These are phyloP conservation scores for Myxozyma vanderwaltii DNA, from an alignment of 805 yeast genomes.

Conservation along the genomic window DNA sequence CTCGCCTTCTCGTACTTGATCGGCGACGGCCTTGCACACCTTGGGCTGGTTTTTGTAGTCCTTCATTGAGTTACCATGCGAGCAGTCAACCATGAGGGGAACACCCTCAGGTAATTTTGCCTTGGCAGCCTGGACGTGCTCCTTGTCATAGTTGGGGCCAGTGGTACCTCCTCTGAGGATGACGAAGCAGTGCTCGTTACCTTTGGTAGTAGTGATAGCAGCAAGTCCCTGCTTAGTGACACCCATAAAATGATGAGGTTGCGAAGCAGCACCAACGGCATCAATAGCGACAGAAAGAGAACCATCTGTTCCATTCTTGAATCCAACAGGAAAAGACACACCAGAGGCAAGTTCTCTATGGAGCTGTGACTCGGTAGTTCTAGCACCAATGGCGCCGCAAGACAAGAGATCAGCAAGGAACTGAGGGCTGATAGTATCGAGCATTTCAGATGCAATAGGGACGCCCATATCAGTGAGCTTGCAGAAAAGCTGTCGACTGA, in stretches of 20 bases:
- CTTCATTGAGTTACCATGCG: conserved; percentile 95
- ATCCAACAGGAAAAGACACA: conserved; percentile 96
- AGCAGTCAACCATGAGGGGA: conserved; percentile 85
- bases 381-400: conserved; percentile 97
- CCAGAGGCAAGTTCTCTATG: conserved; percentile 98
- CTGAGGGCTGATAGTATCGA: conserved; percentile 97
- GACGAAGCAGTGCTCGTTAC: conserved; percentile 91
- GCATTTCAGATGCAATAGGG: conserved; percentile 97
- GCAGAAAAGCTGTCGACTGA: conserved; percentile 80
- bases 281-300: conserved; percentile 88
- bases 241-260: conserved; percentile 93
- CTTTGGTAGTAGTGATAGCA: conserved; percentile 94
- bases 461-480: conserved; percentile 76
- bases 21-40: conserved; percentile 80
- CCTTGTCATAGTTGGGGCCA: conserved; percentile 89
- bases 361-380: conserved; percentile 97
- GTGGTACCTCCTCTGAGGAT: conserved; percentile 94
- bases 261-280: conserved; percentile 89
- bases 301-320: conserved; percentile 99
- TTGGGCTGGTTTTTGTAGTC: conserved; percentile 94
- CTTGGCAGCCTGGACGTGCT: conserved; percentile 75
- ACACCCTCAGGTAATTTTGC: conserved; percentile 56
- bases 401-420: conserved; percentile 86
- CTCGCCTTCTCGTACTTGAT: conserved; percentile 82
- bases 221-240: conserved; percentile 97